These are phyloP conservation scores for Handroanthus guayacan DNA, from an alignment of 257 asterid species.

Conservation along the genomic window DNA sequence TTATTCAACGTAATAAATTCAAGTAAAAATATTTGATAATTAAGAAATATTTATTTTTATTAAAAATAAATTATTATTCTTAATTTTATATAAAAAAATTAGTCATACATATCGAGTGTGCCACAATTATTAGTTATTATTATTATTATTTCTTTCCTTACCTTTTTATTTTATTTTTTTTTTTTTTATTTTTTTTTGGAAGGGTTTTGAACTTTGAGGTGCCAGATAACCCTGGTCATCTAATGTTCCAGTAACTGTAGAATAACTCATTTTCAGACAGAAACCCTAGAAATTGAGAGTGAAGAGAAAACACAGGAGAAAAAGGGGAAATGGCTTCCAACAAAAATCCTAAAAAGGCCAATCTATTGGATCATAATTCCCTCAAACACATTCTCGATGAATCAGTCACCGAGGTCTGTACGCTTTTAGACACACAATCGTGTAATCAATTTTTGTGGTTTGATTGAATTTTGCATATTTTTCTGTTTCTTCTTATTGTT, in stretches of 20 bases:
- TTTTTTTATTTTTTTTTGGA: too few relatives aligned
- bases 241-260: constrained; percentile 22
- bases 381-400: constrained; percentile 90
- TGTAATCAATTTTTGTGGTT: neutral
- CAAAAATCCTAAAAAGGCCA: constrained; percentile 65
- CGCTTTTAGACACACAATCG: neutral
- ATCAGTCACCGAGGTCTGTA: constrained; percentile 77
- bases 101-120: too few relatives aligned
- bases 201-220: too few relatives aligned
- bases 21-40: too few relatives aligned
- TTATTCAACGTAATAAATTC: too few relatives aligned
- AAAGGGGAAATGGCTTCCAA: constrained; percentile 47
- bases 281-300: constrained; percentile 45
- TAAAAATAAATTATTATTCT: too few relatives aligned
- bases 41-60: too few relatives aligned
- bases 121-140: too few relatives aligned
- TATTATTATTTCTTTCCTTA: too few relatives aligned
- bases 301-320: constrained; percentile 36
- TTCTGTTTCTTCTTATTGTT: neutral
- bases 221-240: constrained; percentile 25
- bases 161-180: too few relatives aligned
- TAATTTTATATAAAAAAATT: too few relatives aligned
- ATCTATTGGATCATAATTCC: constrained; percentile 85
- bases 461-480: neutral
- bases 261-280: constrained; percentile 45